Evolutionary conservation across 2,329 filamentous ascomycete genomes (phyloP), one percentile per base, ranked within the genome.

Genomic region (Phyllosticta citrichinensis): DNA sequence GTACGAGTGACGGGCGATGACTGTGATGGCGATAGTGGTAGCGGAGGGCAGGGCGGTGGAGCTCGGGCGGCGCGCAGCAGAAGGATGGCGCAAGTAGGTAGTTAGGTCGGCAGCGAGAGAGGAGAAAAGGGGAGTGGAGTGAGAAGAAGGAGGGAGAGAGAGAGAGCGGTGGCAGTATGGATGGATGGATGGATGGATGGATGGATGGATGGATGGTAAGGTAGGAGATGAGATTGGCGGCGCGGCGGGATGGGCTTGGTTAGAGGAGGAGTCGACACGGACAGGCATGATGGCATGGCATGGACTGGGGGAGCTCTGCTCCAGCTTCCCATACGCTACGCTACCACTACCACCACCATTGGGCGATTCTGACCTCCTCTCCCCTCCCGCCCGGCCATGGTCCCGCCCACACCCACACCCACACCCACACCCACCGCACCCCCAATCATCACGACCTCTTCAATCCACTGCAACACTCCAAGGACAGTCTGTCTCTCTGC

Each of bases 1-100:
- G 60, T 55, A 22, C 60, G 33, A 55, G 40, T 61, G 60, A 61
- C 60, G 60, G 22, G 33, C 54, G 55, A 57, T 58, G 60, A 55
- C 55, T 57, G 59, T 30, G 51, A 52, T 40, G 14, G 33, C 33
- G 33, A 40, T 40, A 40, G 33, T 40, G 12, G 33, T 14, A 40
- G n/a, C n/a, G n/a, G n/a, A n/a, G n/a, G 11, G 33, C 5, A 40
- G 33, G 33, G 20, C 30, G 40, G 51, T 25, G n/a, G 52, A 10
- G 52, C 57, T 25, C 5, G 57, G 57, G 51, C 52, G 10, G 57
- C 57, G 55, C 52, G 52, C 10, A 47, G 6, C 30, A 24, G 51
- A 52, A 54, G 52, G 52, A 9, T 17, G 40, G 22, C 22, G 22
- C 22, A 3, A 22, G 22, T 22, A 22, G 2, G 22, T 22, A 22